Evolutionary conservation across 768 basidiomycete genomes (phyloP), one percentile per base, ranked within the genome.

Genomic region (Cubamyces sp.): DNA sequence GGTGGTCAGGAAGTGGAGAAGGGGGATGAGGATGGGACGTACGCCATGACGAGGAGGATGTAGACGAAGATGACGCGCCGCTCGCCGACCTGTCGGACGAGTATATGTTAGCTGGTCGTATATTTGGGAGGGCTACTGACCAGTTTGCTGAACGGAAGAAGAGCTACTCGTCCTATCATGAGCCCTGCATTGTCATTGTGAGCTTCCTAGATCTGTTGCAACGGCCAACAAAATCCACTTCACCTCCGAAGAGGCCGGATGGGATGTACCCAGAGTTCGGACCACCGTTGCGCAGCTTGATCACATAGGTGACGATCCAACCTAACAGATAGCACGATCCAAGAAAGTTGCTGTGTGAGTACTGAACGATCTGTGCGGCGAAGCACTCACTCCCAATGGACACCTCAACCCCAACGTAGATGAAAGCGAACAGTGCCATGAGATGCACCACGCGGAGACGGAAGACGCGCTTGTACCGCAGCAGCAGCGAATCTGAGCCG

Each of bases 221-320:
- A n/a, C n/a, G n/a, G n/a, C n/a, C n/a, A n/a, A n/a, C n/a, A n/a
- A n/a, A n/a, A n/a, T n/a, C n/a, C 18, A 18, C 46, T 69, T 45
- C 49, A 75, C 74, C 76, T 34, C 79, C 81, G 62, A 81, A 82
- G 71, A 82, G 81, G 3, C 82, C 82, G 7, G 79, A 72, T 5
- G 81, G 79, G 53, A 83, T 77, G 64, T 83, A 84, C 2, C 84
- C 83, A 8, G 84, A 71, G 1, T 73, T 71, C 1, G 76, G 69
- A 2, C 83, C 82, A 12, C 82, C 84, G 5, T 76, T 75, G 18
- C 82, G 75, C 30, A 78, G 71, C 7, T 77, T 67, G 25, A 80
- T 76, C 41, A 84, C 73, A 64, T 78, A 86, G 11, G 83, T 83
- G 7, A 84, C 83, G 40, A 81, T 83, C 84, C 84, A 86, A 0